Evolutionary conservation across 1,284 basidiomycete species (phyloP).

Genomic region (Papiliotrema nemorosa): DNA sequence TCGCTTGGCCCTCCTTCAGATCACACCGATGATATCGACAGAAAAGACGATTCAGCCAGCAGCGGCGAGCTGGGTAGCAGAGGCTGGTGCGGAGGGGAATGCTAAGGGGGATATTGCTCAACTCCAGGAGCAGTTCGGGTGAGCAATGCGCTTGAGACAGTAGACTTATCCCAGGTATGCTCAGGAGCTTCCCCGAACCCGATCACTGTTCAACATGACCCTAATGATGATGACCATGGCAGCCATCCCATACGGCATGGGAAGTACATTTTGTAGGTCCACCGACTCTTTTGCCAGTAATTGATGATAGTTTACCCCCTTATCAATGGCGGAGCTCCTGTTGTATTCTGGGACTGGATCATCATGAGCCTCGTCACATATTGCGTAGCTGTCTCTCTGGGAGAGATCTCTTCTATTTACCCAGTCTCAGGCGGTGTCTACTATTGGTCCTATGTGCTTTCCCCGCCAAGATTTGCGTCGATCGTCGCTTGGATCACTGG

Average conservation of each 20-base stretch:
- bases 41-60: too few relatives aligned
- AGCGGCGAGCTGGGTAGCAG: too few relatives aligned
- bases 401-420: conserved; percentile 50
- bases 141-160: too few relatives aligned
- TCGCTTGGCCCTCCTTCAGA: too few relatives aligned
- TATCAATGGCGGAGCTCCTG: conserved; percentile 33
- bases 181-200: too few relatives aligned
- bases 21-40: too few relatives aligned
- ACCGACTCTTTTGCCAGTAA: background rate
- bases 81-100: too few relatives aligned
- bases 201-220: conserved; percentile 20
- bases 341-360: conserved; percentile 46
- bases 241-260: conserved; percentile 35
- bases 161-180: too few relatives aligned
- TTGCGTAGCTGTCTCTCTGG: conserved; percentile 50
- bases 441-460: conserved; percentile 49
- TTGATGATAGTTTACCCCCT: conserved; percentile 34
- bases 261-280: conserved; percentile 31
- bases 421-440: conserved; percentile 51
- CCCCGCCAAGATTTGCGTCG: conserved; percentile 40
- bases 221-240: conserved; percentile 37
- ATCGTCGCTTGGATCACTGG: conserved; percentile 50
- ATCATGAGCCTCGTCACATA: conserved; percentile 49
- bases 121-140: too few relatives aligned
- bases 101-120: too few relatives aligned